Base-by-base conservation (phyloP, 169 alveolate species). In the Theileria sp. region DNA sequence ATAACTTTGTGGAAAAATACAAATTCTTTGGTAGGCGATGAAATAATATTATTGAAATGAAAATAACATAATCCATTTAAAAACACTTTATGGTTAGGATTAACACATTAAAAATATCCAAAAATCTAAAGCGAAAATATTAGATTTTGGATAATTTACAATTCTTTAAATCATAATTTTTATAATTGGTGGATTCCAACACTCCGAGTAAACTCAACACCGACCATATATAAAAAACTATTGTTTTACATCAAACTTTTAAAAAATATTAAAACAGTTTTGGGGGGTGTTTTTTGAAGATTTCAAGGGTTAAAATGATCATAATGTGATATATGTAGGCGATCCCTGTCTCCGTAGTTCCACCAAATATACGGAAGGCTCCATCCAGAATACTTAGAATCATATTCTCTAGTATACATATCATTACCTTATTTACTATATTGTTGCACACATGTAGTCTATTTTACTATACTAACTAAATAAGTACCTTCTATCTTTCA, bases 301-400 rank as follows among this genome's bases (percentile, higher is more conserved):
- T 58, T 36, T 44, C 38, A 66, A 21, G 75, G 75, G 58, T 36
- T 44, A 44, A 36, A 36, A 25, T 32, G 75, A 9, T 66, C 75
- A 66, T 80, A 80, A 66, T 73, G 75, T 4, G 87, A 80, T 7
- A 80, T 38, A 70, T 80, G 86, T 73, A 72, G 69, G 58, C 75
- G 88, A 51, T 75, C 84, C 80, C 66, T 78, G 23, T 74, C 65
- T n/a, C 77, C 60, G 17, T 69, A 34, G 83, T 89, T 87, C 94
- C 92, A 86, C 88, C 92, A 87, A 34, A 89, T 79, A 73, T 89
- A 89, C 1, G 94, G 94, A 19, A 89, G 82, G 61, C 81, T 89
- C 94, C 94, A 89, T 21, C 94, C 94, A 38, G 87, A 86, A 56
- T 83, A 86, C 25, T 80, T 64, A 34, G 77, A 84, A 70, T 89